A percentile compares a stretch with the other conserved stretches of the same genome.
These are phyloP conservation scores for baker's yeast (Saccharomyces cerevisiae) DNA, from an alignment of 805 yeast species.

Conservation along the genomic window DNA sequence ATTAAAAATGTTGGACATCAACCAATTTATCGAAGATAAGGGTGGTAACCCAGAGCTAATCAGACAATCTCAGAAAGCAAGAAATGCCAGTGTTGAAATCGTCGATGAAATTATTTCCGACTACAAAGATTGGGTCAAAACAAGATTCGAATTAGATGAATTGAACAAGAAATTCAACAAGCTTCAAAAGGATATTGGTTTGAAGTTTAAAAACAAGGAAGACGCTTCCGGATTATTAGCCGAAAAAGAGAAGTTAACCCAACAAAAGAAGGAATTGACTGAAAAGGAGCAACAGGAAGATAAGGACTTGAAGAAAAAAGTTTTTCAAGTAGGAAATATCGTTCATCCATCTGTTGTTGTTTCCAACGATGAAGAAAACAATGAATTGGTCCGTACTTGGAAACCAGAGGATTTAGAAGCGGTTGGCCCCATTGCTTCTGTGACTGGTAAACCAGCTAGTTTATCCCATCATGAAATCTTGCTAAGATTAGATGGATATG, in stretches of 20 bases:
- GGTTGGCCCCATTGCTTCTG: constrained; percentile 61
- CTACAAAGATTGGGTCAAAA: constrained; percentile 87
- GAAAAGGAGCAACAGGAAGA: constrained; percentile 76
- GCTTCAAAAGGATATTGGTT: constrained; percentile 87
- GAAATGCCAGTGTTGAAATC: constrained; percentile 89
- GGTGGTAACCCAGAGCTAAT: constrained; percentile 93
- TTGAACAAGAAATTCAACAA: constrained; percentile 81
- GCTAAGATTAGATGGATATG: constrained; percentile 92
- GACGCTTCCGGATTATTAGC: constrained; percentile 79
- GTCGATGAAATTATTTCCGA: constrained; percentile 92
- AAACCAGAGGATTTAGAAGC: constrained; percentile 60
- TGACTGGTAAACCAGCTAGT: constrained; percentile 64
- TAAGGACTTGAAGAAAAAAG: constrained; percentile 62
- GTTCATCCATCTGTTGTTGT: constrained; percentile 88
- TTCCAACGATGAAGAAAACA: constrained; percentile 83
- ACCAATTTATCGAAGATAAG: constrained; percentile 87
- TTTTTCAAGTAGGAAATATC: constrained; percentile 84
- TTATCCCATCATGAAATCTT: constrained; percentile 94
- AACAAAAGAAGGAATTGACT: constrained; percentile 57
- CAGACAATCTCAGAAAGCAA: constrained; percentile 81
- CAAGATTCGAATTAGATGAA: constrained; percentile 84
- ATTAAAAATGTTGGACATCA: constrained; percentile 81
- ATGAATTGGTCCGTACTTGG: constrained; percentile 83
- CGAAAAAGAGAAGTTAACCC: constrained; percentile 67
- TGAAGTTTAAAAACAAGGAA: constrained; percentile 88